Evolutionary conservation across 169 alveolate genomes (phyloP).

Genomic region (Plasmodium blacklocki): DNA sequence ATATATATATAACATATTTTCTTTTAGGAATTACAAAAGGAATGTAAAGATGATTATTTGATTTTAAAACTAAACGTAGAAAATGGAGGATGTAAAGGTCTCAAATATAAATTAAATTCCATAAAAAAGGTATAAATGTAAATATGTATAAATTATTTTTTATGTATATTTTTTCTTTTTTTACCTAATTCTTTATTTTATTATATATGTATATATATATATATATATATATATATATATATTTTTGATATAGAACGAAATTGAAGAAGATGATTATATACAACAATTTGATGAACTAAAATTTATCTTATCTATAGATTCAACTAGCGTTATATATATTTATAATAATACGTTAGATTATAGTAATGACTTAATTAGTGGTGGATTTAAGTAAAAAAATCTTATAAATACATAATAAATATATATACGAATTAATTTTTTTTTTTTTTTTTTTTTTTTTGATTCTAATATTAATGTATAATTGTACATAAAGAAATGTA

Average conservation of each 20-base stretch:
- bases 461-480: neutral
- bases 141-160: constrained; percentile 1
- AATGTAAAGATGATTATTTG: constrained; percentile 13
- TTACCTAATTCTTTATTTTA: neutral
- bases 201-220: neutral
- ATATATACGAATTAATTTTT: neutral
- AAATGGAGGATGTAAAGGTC: constrained; percentile 76
- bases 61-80: constrained; percentile 46
- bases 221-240: neutral
- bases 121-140: constrained; percentile 57
- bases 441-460: neutral
- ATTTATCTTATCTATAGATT: constrained; percentile 64
- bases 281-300: constrained; percentile 69
- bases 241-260: constrained; percentile 37
- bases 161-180: neutral
- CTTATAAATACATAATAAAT: too few species aligned
- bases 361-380: constrained; percentile 64
- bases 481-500: neutral
- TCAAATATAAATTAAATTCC: constrained; percentile 67
- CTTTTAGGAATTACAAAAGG: constrained; percentile 59
- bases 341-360: constrained; percentile 64
- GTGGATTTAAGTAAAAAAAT: constrained; percentile 62
- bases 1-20: constrained; percentile 8
- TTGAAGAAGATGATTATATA: constrained; percentile 69
- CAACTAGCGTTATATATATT: constrained; percentile 73